A percentile compares a stretch with the other conserved stretches of the same genome.
phyloP scores from a whole-genome alignment of 495 filamentous ascomycete species.

The Neurospora tetrasperma region DNA sequence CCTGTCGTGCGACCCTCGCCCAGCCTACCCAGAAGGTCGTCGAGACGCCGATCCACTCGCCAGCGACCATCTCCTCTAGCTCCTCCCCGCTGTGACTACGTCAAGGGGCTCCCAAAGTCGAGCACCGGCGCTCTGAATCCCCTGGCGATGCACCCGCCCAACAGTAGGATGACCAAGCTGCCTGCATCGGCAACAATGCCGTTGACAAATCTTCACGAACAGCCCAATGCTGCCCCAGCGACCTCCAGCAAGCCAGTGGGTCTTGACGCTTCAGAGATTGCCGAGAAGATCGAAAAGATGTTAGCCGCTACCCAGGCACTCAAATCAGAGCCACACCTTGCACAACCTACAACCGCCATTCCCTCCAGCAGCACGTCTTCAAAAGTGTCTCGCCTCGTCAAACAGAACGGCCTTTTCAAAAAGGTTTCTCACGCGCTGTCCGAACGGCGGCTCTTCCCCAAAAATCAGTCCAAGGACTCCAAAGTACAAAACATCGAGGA shows the following conservation, averaged over 20 bases:
- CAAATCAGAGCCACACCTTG: not conserved
- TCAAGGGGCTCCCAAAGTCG: constrained; percentile 1
- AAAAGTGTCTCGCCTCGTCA: constrained; percentile 1
- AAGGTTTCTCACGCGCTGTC: constrained; percentile 1
- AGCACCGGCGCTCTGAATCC: constrained; percentile 8
- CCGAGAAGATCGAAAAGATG: constrained; percentile 22
- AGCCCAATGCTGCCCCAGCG: not conserved
- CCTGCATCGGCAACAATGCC: constrained; percentile 7
- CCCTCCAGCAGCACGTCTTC: constrained; percentile 1
- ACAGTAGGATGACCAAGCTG: constrained; percentile 1
- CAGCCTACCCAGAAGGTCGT: not conserved
- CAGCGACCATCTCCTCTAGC: not conserved
- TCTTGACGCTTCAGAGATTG: constrained; percentile 6
- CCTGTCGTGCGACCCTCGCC: constrained; percentile 3
- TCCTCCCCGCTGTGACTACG: not conserved
- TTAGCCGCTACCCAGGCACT: constrained; percentile 13
- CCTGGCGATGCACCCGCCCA: constrained; percentile 8
- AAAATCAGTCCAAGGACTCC: not conserved
- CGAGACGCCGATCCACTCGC: not conserved
- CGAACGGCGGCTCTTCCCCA: constrained; percentile 1
- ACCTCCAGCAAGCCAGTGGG: not conserved
- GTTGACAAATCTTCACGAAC: not conserved
- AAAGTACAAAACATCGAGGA: not conserved
- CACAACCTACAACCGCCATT: not conserved
- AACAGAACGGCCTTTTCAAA: constrained; percentile 1